Evolutionary conservation across 2,329 filamentous ascomycete species (phyloP).

Genomic region (Alternaria ethzedia): DNA sequence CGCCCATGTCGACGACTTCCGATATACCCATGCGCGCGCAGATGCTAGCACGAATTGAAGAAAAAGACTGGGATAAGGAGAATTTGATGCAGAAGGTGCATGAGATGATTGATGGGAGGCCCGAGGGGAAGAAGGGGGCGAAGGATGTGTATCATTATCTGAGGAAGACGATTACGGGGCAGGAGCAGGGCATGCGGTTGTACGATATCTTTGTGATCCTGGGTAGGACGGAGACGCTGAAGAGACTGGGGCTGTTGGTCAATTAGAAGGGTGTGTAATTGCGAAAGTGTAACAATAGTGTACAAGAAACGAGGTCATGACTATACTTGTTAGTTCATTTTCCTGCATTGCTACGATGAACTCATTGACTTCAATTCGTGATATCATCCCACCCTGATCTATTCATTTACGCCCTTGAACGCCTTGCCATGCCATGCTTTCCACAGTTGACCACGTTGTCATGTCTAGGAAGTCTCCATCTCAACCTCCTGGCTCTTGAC

Average conservation of each 20-base stretch:
- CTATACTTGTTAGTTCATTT: neutral
- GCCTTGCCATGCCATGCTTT: slow-evolving; percentile 14
- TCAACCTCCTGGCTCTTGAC: slow-evolving; percentile 33
- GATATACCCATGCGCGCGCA: slow-evolving; percentile 30
- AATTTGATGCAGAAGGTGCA: slow-evolving; percentile 30
- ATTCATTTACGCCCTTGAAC: neutral
- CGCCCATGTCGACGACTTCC: slow-evolving; percentile 9
- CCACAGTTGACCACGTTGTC: neutral
- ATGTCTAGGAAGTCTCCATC: slow-evolving; percentile 31
- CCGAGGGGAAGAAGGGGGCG: slow-evolving; percentile 29
- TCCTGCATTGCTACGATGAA: neutral
- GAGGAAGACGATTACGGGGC: slow-evolving; percentile 37
- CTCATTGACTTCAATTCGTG: neutral
- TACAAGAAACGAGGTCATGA: neutral
- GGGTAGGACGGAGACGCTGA: slow-evolving; percentile 39
- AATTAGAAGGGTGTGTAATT: neutral
- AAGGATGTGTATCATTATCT: slow-evolving; percentile 46
- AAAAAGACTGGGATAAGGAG: slow-evolving; percentile 35
- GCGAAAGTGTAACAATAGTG: neutral
- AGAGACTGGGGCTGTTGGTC: slow-evolving; percentile 30
- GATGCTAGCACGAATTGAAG: slow-evolving; percentile 19
- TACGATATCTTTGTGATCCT: slow-evolving; percentile 46
- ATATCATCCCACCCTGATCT: slow-evolving; percentile 1
- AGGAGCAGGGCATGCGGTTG: slow-evolving; percentile 42
- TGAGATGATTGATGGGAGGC: slow-evolving; percentile 36